Conservation (phyloP, 495 filamentous ascomycete genomes). For the Pseudoneurospora amorphoporcata region DNA sequence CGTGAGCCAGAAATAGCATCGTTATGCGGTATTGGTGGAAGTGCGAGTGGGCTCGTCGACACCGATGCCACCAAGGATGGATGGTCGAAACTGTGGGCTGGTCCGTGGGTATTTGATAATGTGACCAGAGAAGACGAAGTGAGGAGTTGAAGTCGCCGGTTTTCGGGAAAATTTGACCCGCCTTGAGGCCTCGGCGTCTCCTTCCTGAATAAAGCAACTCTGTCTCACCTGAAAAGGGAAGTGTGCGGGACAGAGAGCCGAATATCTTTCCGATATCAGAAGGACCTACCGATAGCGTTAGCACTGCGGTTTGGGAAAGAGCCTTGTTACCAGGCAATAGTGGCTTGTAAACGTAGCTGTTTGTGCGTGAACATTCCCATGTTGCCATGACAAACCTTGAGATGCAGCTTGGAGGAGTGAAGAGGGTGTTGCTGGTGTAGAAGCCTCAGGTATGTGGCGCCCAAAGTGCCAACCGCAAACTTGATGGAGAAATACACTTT, state of each 20-base stretch:
- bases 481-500: neutral
- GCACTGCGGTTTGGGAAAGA: neutral
- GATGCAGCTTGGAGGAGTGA: neutral
- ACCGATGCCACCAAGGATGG: neutral
- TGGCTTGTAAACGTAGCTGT: neutral
- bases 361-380: neutral
- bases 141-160: neutral
- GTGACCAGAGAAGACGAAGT: neutral
- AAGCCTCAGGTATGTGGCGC: neutral
- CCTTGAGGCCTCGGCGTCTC: neutral
- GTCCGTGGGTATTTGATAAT: too few relatives aligned
- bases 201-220: neutral
- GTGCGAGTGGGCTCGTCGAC: neutral
- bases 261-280: neutral
- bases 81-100: neutral
- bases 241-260: neutral
- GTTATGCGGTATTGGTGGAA: neutral
- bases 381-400: neutral
- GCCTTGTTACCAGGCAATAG: neutral
- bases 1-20: neutral
- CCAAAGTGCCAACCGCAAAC: neutral
- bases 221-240: neutral
- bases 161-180: neutral
- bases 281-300: neutral
- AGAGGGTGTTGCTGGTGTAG: neutral